These are phyloP conservation scores for Mangifera indica DNA, from an alignment of 345 rosid species.

Conservation along the genomic window DNA sequence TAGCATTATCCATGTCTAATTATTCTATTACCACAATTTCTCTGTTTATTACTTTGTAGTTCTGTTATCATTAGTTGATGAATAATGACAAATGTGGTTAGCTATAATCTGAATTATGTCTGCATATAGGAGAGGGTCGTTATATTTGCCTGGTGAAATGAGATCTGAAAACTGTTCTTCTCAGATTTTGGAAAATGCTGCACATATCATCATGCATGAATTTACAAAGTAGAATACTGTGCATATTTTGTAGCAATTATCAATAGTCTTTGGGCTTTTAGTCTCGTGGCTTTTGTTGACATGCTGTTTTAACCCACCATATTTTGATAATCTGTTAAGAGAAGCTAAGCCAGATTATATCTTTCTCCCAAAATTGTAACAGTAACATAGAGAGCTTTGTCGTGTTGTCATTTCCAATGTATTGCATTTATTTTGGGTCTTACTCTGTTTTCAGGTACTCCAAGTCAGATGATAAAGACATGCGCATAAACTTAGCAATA, in stretches of 20 bases:
- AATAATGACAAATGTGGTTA: neutral
- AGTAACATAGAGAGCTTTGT: neutral
- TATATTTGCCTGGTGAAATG: neutral
- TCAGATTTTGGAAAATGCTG: neutral
- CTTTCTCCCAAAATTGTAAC: neutral
- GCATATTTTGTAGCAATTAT: neutral
- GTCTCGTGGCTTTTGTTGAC: neutral
- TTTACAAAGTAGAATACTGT: neutral
- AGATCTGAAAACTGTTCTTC: neutral
- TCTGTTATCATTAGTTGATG: neutral
- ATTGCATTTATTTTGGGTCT: conserved; percentile 10
- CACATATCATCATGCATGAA: neutral
- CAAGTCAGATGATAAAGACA: conserved; percentile 59
- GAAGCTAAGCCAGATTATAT: neutral
- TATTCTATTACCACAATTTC: neutral
- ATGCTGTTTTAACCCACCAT: neutral
- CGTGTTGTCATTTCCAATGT: neutral
- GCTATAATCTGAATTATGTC: neutral
- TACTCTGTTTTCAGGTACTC: conserved; percentile 56
- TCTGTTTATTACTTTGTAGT: conserved; percentile 6
- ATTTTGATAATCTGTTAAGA: neutral
- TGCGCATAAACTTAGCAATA: conserved; percentile 81
- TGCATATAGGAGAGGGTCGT: neutral
- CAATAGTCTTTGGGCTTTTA: neutral
- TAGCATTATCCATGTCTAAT: neutral